Evolutionary conservation across 345 rosid species (phyloP).

Genomic region (Citrus glauca): DNA sequence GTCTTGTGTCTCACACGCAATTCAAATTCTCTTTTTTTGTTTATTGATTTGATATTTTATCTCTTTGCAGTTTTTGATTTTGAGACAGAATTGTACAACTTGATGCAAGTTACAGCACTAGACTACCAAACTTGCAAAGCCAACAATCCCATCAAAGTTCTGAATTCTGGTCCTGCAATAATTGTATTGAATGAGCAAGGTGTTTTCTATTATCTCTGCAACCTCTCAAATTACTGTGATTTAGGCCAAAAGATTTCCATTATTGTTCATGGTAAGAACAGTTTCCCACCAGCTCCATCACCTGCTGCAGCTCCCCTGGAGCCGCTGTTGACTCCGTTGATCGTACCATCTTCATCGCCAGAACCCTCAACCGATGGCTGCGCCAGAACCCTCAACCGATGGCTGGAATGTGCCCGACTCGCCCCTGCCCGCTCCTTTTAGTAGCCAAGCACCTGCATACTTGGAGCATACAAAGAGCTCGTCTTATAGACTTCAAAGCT

Average conservation of each 20-base stretch:
- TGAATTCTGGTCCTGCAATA: slow-evolving; percentile 24
- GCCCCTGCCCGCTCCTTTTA: not conserved
- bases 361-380: not conserved
- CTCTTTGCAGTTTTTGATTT: slow-evolving; percentile 27
- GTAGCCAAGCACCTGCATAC: not conserved
- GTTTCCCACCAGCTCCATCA: not conserved
- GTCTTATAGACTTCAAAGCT: not conserved
- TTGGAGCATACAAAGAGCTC: not conserved
- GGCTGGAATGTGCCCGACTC: not conserved
- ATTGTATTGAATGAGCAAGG: slow-evolving; percentile 20
- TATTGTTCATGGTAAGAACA: slow-evolving; percentile 3
- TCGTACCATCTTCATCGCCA: not conserved
- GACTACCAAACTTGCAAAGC: slow-evolving; percentile 33
- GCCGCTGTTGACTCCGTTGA: not conserved
- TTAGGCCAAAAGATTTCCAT: slow-evolving; percentile 38
- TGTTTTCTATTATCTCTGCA: slow-evolving; percentile 41
- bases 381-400: not conserved
- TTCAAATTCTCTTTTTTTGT: not conserved
- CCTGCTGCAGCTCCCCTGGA: not conserved
- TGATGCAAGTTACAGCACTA: slow-evolving; percentile 33
- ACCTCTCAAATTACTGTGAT: slow-evolving; percentile 36
- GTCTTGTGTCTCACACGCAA: not conserved
- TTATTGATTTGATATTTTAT: not conserved
- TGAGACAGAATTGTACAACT: slow-evolving; percentile 27
- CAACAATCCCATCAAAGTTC: slow-evolving; percentile 21